Evolutionary conservation across 2,329 filamentous ascomycete species (phyloP), one percentile per base, ranked within the genome.

Genomic region (Fusarium siculi): DNA sequence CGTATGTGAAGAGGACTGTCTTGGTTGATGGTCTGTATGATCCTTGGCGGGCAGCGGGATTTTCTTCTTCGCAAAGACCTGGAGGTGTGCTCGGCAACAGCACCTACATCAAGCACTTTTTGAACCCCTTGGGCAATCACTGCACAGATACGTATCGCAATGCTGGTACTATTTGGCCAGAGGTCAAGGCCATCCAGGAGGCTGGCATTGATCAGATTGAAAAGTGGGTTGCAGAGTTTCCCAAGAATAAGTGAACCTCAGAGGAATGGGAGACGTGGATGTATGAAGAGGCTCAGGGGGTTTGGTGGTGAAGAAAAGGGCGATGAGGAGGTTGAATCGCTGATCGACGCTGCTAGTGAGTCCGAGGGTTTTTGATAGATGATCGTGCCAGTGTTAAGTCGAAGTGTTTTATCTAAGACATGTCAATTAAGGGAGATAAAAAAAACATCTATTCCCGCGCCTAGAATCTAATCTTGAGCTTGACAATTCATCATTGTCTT

Each of bases 361-460:
- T 28, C 23, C 7, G 19, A 16, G 34, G 19, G 36, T 15, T 15
- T 39, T 21, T n/a, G 50, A 28, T 39, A 53, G 34, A 28, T 7
- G 50, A 53, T 39, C 23, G 50, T 28, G 23, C 39, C 39, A 39
- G 50, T n/a, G 23, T 53, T 53, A 39, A 39, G 50, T 28, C 34
- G 19, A 39, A 28, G 19, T 25, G 23, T 39, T 39, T 39, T 37
- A 28, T n/a, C 34, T 28, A 16, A 65, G 42, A 53, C 53, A 47
- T 70, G 50, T 34, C 28, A 56, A 23, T 44, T 6, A 68, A 53
- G 58, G 50, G 65, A 58, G 58, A 58, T 50, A 44, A 44, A 34
- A 55, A 55, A 37, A 57, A 43, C 11, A 39, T 57, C 36, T 37
- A 58, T 58, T 40, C 34, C 40, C 40, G n/a, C 30, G 25, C 21